phyloP scores from a whole-genome alignment of 2,329 filamentous ascomycete species.

The Tolypocladium sp. region DNA sequence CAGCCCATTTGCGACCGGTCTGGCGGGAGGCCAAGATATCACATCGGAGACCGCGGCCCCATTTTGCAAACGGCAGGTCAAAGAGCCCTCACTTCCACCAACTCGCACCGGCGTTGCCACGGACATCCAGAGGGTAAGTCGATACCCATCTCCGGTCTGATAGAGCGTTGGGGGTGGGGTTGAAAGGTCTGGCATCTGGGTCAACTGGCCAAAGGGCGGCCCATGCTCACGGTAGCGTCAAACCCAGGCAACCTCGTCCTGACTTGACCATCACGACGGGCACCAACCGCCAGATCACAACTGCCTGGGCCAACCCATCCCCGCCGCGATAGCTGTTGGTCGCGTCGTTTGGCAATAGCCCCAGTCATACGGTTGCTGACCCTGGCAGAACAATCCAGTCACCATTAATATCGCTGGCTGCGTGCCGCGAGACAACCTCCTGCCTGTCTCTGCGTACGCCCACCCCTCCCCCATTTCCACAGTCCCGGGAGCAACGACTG shows the following conservation, averaged over 20 bases:
- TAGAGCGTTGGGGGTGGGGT: background rate
- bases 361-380: background rate
- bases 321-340: background rate
- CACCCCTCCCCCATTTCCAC: background rate
- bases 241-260: background rate
- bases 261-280: background rate
- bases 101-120: background rate
- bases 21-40: background rate
- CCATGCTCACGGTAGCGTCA: slow-evolving; percentile 4
- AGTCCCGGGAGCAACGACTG: slow-evolving; percentile 2
- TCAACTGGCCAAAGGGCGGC: background rate
- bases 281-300: background rate
- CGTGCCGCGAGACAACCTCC: slow-evolving; percentile 13
- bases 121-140: background rate
- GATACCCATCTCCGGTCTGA: background rate
- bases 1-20: background rate
- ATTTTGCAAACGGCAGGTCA: background rate
- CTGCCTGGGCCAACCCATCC: background rate
- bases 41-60: background rate
- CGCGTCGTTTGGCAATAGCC: background rate
- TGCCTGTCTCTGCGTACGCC: slow-evolving; percentile 5
- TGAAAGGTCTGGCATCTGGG: background rate
- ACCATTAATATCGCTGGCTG: slow-evolving; percentile 6
- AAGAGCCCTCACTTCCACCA: background rate
- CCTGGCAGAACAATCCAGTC: background rate